Percentiles rank a stretch among this genome's conserved stretches.
phyloP scores from a whole-genome alignment of 176 grass and related monocot genomes.

The Triticum aestivum region DNA sequence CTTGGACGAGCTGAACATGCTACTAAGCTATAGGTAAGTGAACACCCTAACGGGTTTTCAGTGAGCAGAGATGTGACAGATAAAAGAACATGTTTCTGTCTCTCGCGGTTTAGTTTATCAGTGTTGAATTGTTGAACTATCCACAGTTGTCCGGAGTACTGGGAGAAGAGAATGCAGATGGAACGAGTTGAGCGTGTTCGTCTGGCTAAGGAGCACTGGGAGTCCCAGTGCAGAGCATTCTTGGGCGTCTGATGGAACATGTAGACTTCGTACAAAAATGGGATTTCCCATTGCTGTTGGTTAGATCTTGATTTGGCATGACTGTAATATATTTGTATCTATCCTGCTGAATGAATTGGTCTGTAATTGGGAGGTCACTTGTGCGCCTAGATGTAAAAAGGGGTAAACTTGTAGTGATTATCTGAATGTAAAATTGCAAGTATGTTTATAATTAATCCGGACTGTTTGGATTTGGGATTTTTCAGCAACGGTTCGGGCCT shows the following conservation, averaged over 20 bases:
- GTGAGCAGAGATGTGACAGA: neutral
- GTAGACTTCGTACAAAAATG: neutral
- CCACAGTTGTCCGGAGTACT: constrained; percentile 77
- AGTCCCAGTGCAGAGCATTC: constrained; percentile 57
- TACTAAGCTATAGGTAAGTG: constrained; percentile 63
- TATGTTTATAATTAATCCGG: neutral
- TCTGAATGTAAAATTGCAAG: neutral
- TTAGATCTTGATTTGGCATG: constrained; percentile 17
- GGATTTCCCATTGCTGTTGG: neutral
- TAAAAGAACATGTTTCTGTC: neutral
- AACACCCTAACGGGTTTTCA: neutral
- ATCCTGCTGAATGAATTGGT: neutral
- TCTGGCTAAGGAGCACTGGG: constrained; percentile 77
- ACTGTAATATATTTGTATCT: neutral
- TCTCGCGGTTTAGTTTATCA: neutral
- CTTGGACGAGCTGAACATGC: constrained; percentile 78
- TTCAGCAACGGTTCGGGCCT: neutral
- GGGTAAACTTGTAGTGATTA: neutral
- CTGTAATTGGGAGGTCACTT: neutral
- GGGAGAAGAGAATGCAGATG: constrained; percentile 51
- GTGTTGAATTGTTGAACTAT: constrained; percentile 1
- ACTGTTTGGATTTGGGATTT: neutral
- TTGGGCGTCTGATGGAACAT: constrained; percentile 49
- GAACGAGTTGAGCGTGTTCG: constrained; percentile 73
- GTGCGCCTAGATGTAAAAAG: neutral